Evolutionary conservation across 768 basidiomycete genomes (phyloP).

Genomic region (Inosperma sp.): DNA sequence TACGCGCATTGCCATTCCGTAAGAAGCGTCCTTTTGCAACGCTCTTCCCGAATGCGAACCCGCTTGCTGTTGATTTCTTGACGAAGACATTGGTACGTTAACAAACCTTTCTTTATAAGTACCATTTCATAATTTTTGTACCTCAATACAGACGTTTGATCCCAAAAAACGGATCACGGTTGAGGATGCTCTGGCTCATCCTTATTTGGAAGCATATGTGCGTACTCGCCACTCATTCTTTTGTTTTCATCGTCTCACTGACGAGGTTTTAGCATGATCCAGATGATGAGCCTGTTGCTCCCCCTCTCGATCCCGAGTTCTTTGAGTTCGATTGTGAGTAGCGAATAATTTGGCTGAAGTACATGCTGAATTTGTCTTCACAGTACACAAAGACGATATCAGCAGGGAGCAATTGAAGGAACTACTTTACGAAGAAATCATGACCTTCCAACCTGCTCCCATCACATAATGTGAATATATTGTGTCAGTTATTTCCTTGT

Average conservation of each 20-base stretch:
- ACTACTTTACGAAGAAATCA: slow-evolving; percentile 91
- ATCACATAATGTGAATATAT: slow-evolving; percentile 33
- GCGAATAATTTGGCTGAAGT: not conserved
- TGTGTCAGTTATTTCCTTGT: not conserved
- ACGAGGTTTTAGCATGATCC: slow-evolving; percentile 71
- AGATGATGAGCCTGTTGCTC: slow-evolving; percentile 93
- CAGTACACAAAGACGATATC: slow-evolving; percentile 94
- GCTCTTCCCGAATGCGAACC: slow-evolving; percentile 88
- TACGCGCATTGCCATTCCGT: slow-evolving; percentile 90
- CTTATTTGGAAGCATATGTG: slow-evolving; percentile 91
- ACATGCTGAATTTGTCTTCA: not conserved
- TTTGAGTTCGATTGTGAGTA: slow-evolving; percentile 92
- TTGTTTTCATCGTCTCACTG: slow-evolving; percentile 3
- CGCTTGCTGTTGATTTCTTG: slow-evolving; percentile 61
- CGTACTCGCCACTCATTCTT: not conserved
- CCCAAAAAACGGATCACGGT: slow-evolving; percentile 96
- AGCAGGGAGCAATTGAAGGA: slow-evolving; percentile 94
- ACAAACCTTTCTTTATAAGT: not conserved
- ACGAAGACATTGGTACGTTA: slow-evolving; percentile 72
- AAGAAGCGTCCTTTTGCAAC: slow-evolving; percentile 78
- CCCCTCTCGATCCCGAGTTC: slow-evolving; percentile 93
- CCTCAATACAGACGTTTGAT: slow-evolving; percentile 73
- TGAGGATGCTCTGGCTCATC: slow-evolving; percentile 91
- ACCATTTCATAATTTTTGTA: slow-evolving; percentile 1
- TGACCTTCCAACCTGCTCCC: slow-evolving; percentile 69